These are phyloP conservation scores for Debaryomyces sp. DNA, from an alignment of 1,139 yeast genomes.

Conservation along the genomic window DNA sequence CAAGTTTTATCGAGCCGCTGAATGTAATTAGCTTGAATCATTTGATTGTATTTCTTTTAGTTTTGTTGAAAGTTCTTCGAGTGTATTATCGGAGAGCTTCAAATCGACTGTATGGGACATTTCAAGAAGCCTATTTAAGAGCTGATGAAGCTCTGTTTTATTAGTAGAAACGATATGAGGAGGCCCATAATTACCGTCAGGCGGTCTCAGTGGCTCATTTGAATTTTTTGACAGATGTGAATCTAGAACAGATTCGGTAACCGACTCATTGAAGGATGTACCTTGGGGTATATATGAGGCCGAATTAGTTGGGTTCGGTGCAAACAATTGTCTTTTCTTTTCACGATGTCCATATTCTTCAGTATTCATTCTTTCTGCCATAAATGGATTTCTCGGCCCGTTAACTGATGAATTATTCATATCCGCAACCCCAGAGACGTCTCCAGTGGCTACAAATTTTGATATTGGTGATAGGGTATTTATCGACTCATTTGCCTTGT, in stretches of 20 bases:
- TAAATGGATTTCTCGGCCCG: background rate
- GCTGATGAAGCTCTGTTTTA: constrained; percentile 23
- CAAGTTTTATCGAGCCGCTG: background rate
- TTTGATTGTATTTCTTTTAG: constrained; percentile 22
- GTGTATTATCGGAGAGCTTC: constrained; percentile 27
- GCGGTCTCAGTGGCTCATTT: background rate
- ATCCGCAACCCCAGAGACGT: background rate
- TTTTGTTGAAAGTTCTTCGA: constrained; percentile 30
- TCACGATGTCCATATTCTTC: background rate
- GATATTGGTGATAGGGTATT: background rate
- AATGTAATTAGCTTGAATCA: background rate
- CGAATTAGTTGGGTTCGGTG: background rate
- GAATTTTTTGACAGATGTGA: background rate
- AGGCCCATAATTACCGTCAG: background rate
- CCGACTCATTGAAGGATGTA: background rate
- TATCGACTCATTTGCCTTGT: background rate
- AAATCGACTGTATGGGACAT: constrained; percentile 23
- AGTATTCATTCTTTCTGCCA: background rate
- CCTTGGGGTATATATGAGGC: background rate
- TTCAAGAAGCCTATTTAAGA: constrained; percentile 25
- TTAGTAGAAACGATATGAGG: background rate
- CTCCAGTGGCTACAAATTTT: background rate
- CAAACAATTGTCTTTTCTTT: background rate
- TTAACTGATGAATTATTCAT: background rate
- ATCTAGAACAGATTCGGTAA: background rate